These are phyloP conservation scores for Amoebophrya sp. DNA, from an alignment of 169 alveolate species.

Conservation along the genomic window DNA sequence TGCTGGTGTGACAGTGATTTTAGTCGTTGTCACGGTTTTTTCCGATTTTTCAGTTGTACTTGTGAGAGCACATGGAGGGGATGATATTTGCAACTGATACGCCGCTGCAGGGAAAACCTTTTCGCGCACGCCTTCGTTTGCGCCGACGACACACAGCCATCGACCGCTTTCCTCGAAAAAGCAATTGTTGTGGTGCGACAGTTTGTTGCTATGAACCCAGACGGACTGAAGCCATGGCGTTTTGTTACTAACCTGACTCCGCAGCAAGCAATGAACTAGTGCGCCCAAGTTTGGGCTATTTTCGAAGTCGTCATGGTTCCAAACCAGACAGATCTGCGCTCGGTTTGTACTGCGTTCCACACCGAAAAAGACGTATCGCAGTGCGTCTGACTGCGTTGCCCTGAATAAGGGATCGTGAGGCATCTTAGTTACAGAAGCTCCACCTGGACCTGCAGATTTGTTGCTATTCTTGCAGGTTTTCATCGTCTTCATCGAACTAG, in stretches of 20 bases:
- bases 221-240: neutral
- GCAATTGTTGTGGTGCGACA: neutral
- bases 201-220: neutral
- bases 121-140: neutral
- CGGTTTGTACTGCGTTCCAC: neutral
- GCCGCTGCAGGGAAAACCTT: neutral
- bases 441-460: no score
- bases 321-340: neutral
- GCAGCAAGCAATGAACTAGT: neutral
- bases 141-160: neutral
- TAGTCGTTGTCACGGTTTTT: no score
- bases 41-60: no score
- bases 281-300: neutral
- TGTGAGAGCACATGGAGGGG: no score
- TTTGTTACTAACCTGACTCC: no score
- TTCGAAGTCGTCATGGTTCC: neutral
- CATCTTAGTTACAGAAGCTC: no score
- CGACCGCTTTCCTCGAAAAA: neutral
- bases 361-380: neutral
- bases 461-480: no score
- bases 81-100: no score
- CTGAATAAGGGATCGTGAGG: neutral
- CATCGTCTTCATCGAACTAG: no score
- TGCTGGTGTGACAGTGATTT: neutral
- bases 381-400: neutral